phyloP scores from a whole-genome alignment of 495 filamentous ascomycete species.

The Apodospora peruviana region DNA sequence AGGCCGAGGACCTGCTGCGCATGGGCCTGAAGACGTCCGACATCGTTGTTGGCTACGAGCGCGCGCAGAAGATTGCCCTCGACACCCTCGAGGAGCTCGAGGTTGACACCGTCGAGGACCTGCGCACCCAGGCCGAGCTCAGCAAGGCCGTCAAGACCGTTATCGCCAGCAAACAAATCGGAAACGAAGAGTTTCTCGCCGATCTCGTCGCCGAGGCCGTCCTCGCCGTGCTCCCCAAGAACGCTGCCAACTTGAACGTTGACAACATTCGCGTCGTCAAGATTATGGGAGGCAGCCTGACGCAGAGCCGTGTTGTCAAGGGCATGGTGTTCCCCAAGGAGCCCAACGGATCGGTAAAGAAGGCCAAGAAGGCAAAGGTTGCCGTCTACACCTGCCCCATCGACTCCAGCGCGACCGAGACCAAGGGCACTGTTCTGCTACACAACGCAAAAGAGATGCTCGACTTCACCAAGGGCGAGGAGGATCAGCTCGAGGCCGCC shows the following conservation, averaged over 20 bases:
- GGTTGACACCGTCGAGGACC: slow-evolving; percentile 82
- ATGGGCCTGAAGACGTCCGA: slow-evolving; percentile 97
- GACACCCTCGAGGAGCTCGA: slow-evolving; percentile 81
- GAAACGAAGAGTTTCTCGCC: slow-evolving; percentile 82
- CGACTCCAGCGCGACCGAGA: slow-evolving; percentile 94
- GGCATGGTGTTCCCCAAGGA: slow-evolving; percentile 98
- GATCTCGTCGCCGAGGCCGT: slow-evolving; percentile 88
- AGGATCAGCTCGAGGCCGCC: slow-evolving; percentile 77
- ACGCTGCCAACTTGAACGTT: slow-evolving; percentile 97
- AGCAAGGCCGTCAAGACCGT: slow-evolving; percentile 95
- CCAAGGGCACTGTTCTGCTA: slow-evolving; percentile 98
- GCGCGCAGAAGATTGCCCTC: slow-evolving; percentile 81
- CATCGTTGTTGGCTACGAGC: slow-evolving; percentile 92
- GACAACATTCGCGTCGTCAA: slow-evolving; percentile 99
- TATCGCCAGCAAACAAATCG: slow-evolving; percentile 92
- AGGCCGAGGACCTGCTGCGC: slow-evolving; percentile 91
- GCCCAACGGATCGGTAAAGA: slow-evolving; percentile 85
- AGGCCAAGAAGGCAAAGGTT: slow-evolving; percentile 87
- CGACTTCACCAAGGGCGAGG: slow-evolving; percentile 96
- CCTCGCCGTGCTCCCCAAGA: slow-evolving; percentile 90
- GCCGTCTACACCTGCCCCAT: slow-evolving; percentile 95
- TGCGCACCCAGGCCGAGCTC: slow-evolving; percentile 71
- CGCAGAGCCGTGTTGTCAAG: slow-evolving; percentile 89
- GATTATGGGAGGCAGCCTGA: slow-evolving; percentile 96
- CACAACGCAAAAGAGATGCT: slow-evolving; percentile 98